phyloP scores from a whole-genome alignment of 768 basidiomycete species.

The Termitomyces eurrhizus region DNA sequence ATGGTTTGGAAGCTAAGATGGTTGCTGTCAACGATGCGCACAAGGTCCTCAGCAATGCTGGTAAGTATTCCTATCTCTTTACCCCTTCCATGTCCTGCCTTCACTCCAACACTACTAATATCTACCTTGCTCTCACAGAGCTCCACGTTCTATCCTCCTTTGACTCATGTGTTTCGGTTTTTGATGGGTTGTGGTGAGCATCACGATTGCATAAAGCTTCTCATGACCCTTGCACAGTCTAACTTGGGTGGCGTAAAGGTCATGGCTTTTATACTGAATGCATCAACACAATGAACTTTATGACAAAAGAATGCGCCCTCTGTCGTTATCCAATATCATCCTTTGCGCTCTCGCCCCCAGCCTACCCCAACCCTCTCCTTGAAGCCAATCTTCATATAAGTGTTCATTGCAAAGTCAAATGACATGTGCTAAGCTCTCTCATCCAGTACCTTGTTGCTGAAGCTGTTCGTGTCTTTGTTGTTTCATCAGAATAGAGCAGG shows the following conservation, averaged over 20 bases:
- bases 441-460: too few species aligned
- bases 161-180: conserved; percentile 10
- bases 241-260: conserved; percentile 1
- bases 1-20: conserved; percentile 93
- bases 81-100: not conserved
- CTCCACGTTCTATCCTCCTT: not conserved
- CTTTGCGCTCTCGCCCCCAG: not conserved
- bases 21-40: conserved; percentile 94
- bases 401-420: too few species aligned
- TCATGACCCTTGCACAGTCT: not conserved
- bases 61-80: conserved; percentile 27
- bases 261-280: conserved; percentile 16
- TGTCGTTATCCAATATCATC: conserved; percentile 8
- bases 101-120: too few species aligned
- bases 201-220: not conserved
- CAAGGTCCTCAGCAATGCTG: conserved; percentile 81
- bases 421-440: too few species aligned
- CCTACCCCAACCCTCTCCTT: too few species aligned
- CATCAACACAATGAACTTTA: not conserved
- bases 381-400: too few species aligned
- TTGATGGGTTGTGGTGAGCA: conserved; percentile 12
- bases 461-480: too few species aligned
- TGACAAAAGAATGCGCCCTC: not conserved
- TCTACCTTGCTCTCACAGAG: too few species aligned
- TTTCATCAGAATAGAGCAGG: too few species aligned